These are phyloP conservation scores for Blastobotrys illinoisensis DNA, from an alignment of 1,139 yeast species.

Conservation along the genomic window DNA sequence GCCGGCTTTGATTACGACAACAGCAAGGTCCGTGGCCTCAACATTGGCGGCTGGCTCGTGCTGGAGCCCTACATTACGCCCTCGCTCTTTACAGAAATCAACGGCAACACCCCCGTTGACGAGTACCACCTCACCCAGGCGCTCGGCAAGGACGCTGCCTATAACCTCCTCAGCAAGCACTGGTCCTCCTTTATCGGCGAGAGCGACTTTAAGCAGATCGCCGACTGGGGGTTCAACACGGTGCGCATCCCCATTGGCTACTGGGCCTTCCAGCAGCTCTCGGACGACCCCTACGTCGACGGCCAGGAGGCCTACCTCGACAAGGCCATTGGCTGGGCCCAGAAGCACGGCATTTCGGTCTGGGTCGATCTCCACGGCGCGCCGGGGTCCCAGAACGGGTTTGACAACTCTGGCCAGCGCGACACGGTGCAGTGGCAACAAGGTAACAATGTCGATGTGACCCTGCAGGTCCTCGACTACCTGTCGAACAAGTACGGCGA, in stretches of 20 bases:
- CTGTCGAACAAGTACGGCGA: conserved; percentile 61
- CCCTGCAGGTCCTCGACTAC: conserved; percentile 43
- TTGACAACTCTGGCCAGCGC: conserved; percentile 88
- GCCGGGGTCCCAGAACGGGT: conserved; percentile 97
- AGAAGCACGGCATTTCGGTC: conserved; percentile 55
- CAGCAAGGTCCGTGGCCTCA: conserved; percentile 66
- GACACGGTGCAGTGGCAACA: conserved; percentile 51
- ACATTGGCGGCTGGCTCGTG: conserved; percentile 90
- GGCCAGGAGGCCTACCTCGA: conserved; percentile 76
- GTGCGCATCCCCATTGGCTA: conserved; percentile 93
- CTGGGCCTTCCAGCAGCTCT: conserved; percentile 76
- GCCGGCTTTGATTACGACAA: conserved; percentile 42
- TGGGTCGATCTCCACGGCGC: conserved; percentile 96
- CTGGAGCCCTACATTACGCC: conserved; percentile 83
- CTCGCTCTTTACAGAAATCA: conserved; percentile 57
- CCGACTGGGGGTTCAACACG: conserved; percentile 65
- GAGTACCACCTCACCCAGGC: conserved; percentile 66
- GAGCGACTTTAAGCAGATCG: conserved; percentile 60
- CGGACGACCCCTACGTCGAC: conserved; percentile 77
- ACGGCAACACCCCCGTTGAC: conserved; percentile 56
- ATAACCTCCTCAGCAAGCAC: conserved; percentile 51
- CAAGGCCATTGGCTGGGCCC: conserved; percentile 72
- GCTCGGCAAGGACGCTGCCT: conserved; percentile 60
- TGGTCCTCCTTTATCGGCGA: conserved; percentile 81
- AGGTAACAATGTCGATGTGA: conserved; percentile 45